phyloP scores from a whole-genome alignment of 2,329 filamentous ascomycete genomes.

The Claviceps pusilla region DNA sequence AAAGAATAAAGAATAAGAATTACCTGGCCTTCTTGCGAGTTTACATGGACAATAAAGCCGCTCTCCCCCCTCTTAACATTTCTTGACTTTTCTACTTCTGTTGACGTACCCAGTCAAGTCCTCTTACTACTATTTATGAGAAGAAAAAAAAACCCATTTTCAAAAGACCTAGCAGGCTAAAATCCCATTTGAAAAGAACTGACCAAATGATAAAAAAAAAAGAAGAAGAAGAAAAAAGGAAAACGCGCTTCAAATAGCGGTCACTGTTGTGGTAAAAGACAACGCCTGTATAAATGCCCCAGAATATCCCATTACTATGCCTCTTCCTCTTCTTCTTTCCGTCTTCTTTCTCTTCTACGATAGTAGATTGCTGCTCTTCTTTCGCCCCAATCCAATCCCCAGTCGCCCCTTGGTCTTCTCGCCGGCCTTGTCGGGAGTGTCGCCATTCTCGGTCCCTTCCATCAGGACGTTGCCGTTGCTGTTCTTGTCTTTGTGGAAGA shows the following conservation, averaged over 20 bases:
- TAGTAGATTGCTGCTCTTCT: constrained; percentile 46
- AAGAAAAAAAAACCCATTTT: no score
- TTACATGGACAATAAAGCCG: no score
- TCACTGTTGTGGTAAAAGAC: no score
- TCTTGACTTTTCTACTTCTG: no score
- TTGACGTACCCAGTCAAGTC: no score
- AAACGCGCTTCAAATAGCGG: neutral
- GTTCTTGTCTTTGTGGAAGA: constrained; percentile 41
- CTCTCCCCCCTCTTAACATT: no score
- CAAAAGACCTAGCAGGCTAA: no score
- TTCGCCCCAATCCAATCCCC: constrained; percentile 50
- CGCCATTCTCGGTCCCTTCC: constrained; percentile 16
- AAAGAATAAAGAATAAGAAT: no score
- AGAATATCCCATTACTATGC: constrained; percentile 5
- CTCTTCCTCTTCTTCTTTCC: neutral
- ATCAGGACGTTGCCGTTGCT: neutral
- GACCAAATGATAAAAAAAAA: neutral
- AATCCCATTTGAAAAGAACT: no score
- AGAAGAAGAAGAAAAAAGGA: neutral
- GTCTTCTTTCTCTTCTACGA: constrained; percentile 6
- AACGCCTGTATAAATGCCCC: constrained; percentile 6
- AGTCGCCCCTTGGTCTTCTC: constrained; percentile 48
- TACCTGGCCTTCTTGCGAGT: no score
- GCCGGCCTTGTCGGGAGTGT: constrained; percentile 26
- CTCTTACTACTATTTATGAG: no score